These are phyloP conservation scores for Fraxinus ornus DNA, from an alignment of 305 asterid genomes.

Conservation along the genomic window DNA sequence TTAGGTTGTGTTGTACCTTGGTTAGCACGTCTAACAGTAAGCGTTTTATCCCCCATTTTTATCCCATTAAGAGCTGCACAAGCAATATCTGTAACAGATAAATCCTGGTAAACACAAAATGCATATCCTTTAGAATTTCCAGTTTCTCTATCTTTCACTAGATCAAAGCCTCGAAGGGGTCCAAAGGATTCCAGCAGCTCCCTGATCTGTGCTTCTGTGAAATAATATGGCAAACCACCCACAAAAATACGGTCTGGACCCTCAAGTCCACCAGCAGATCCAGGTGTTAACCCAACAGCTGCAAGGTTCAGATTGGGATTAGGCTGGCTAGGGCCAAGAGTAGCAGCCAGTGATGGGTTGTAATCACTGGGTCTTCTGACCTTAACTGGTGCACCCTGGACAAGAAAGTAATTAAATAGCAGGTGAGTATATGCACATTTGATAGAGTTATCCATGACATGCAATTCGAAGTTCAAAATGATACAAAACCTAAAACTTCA, in stretches of 20 bases:
- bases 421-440: neutral
- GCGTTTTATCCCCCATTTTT: constrained; percentile 97
- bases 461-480: neutral
- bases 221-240: constrained; percentile 93
- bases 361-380: constrained; percentile 98
- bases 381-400: constrained; percentile 96
- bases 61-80: constrained; percentile 98
- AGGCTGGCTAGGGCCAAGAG: constrained; percentile 98
- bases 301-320: constrained; percentile 79
- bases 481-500: neutral
- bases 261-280: constrained; percentile 90
- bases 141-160: constrained; percentile 96
- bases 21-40: constrained; percentile 93
- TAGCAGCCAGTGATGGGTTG: constrained; percentile 90
- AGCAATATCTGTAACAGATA: constrained; percentile 93
- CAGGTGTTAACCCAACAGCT: constrained; percentile 90
- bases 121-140: constrained; percentile 99
- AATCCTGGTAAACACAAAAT: constrained; percentile 89
- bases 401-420: neutral
- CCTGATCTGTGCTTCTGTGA: constrained; percentile 85
- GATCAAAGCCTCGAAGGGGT: constrained; percentile 87
- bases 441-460: neutral
- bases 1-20: constrained; percentile 83
- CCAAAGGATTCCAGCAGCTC: constrained; percentile 98
- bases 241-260: constrained; percentile 95